A percentile compares a stretch with the other conserved stretches of the same genome.
Evolutionary conservation across 345 rosid genomes (phyloP).

Genomic region (Leavenworthia alabamica): DNA sequence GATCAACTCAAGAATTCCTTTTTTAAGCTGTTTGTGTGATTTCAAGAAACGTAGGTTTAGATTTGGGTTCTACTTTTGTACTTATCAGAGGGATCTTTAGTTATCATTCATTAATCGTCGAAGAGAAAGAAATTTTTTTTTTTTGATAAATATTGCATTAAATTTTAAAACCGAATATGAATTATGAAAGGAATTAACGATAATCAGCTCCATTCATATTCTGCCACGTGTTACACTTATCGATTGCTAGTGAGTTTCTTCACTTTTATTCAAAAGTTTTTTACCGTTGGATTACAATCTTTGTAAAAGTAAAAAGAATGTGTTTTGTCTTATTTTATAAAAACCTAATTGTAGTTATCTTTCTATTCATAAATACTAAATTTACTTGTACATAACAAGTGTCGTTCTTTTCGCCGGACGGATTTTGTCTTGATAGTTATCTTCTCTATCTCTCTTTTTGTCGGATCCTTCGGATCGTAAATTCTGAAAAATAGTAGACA

Average conservation of each 20-base stretch:
- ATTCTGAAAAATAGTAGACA: slow-evolving; percentile 33
- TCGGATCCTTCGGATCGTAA: slow-evolving; percentile 10
- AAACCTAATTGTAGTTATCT: neutral
- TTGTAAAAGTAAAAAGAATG: neutral
- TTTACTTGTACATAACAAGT: neutral
- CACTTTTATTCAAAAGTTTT: too few relatives aligned
- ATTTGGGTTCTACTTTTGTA: slow-evolving; percentile 77
- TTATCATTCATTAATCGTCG: neutral
- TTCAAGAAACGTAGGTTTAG: slow-evolving; percentile 64
- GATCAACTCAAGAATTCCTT: slow-evolving; percentile 65
- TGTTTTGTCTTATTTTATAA: rapidly evolving
- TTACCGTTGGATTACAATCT: neutral
- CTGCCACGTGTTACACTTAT: neutral
- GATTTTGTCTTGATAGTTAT: neutral
- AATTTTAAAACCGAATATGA: too few relatives aligned
- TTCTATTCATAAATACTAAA: neutral
- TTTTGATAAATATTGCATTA: too few relatives aligned
- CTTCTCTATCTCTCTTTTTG: slow-evolving; percentile 40
- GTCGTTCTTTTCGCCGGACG: slow-evolving; percentile 13
- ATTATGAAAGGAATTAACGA: neutral
- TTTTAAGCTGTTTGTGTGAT: slow-evolving; percentile 79
- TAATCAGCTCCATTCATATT: neutral
- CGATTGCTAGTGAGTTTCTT: too few relatives aligned
- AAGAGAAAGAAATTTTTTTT: neutral
- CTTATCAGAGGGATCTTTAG: slow-evolving; percentile 23